Evolutionary conservation across 2,329 filamentous ascomycete genomes (phyloP).

Genomic region (Epichloe coenophiala): DNA sequence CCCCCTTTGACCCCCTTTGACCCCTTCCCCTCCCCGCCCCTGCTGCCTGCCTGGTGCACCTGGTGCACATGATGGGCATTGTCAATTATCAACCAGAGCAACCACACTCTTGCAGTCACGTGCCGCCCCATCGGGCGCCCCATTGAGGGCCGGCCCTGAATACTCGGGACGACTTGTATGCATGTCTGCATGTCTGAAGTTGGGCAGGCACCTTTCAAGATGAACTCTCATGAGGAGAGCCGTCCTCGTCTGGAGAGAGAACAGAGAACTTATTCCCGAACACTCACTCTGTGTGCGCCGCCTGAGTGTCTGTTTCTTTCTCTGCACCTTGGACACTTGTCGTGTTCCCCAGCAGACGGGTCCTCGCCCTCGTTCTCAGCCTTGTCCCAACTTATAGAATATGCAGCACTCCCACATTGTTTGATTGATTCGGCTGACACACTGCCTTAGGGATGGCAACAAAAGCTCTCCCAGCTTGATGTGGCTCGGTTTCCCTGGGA

Average conservation of each 20-base stretch:
- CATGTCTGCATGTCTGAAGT: too few relatives aligned
- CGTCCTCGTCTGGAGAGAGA: neutral
- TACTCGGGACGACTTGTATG: too few relatives aligned
- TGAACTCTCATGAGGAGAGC: neutral
- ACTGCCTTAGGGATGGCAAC: constrained; percentile 69
- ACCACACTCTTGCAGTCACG: constrained; percentile 1
- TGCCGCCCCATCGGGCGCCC: constrained; percentile 1
- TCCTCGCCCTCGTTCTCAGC: neutral
- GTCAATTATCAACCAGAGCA: neutral
- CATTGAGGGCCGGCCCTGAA: neutral
- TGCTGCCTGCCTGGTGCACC: too few relatives aligned
- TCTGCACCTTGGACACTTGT: neutral
- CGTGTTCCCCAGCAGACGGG: neutral
- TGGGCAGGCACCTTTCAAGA: neutral
- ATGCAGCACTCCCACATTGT: neutral
- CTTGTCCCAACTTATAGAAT: neutral
- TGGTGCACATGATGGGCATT: neutral
- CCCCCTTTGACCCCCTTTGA: too few relatives aligned
- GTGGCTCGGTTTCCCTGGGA: constrained; percentile 94
- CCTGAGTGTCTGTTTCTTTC: neutral
- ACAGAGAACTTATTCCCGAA: neutral
- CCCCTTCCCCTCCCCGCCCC: too few relatives aligned
- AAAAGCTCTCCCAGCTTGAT: constrained; percentile 70
- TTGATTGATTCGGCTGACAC: constrained; percentile 4
- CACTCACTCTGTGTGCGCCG: neutral